Evolutionary conservation across 768 basidiomycete genomes (phyloP).

Genomic region (Tylopilus vinaceipallidus): DNA sequence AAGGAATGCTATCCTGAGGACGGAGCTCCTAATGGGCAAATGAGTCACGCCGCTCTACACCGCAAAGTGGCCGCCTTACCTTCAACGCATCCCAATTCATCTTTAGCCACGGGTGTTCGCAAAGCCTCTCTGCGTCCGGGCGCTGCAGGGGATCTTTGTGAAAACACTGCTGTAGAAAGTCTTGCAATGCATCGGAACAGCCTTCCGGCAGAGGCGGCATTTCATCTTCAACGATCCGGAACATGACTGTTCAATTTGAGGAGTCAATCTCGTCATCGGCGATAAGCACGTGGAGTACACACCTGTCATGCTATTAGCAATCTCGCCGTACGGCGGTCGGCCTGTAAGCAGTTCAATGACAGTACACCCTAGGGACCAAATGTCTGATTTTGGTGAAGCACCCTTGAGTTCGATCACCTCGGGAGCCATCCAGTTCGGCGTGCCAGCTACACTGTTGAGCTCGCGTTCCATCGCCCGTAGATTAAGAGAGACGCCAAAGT

Average conservation of each 20-base stretch:
- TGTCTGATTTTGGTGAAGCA: slow-evolving; percentile 89
- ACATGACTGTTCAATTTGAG: slow-evolving; percentile 68
- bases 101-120: slow-evolving; percentile 90
- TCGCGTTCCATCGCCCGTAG: slow-evolving; percentile 86
- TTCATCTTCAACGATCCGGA: slow-evolving; percentile 92
- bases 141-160: slow-evolving; percentile 80
- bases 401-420: slow-evolving; percentile 96
- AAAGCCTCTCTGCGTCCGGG: slow-evolving; percentile 83
- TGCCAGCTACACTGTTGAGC: slow-evolving; percentile 85
- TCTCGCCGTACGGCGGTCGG: slow-evolving; percentile 86
- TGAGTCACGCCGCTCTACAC: background rate
- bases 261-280: background rate
- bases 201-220: slow-evolving; percentile 83
- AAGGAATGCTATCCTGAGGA: slow-evolving; percentile 93
- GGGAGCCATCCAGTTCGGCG: slow-evolving; percentile 99
- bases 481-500: slow-evolving; percentile 97
- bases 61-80: slow-evolving; percentile 41
- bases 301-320: slow-evolving; percentile 91
- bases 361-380: slow-evolving; percentile 95
- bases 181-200: slow-evolving; percentile 69
- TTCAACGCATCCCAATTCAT: slow-evolving; percentile 76
- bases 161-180: slow-evolving; percentile 89
- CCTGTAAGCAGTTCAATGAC: slow-evolving; percentile 93
- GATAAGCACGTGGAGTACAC: slow-evolving; percentile 18
- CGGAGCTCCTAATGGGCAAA: slow-evolving; percentile 60